Percentiles rank a stretch among this genome's conserved stretches.
Evolutionary conservation across 768 basidiomycete genomes (phyloP).

Genomic region (Pulveroboletus frians): DNA sequence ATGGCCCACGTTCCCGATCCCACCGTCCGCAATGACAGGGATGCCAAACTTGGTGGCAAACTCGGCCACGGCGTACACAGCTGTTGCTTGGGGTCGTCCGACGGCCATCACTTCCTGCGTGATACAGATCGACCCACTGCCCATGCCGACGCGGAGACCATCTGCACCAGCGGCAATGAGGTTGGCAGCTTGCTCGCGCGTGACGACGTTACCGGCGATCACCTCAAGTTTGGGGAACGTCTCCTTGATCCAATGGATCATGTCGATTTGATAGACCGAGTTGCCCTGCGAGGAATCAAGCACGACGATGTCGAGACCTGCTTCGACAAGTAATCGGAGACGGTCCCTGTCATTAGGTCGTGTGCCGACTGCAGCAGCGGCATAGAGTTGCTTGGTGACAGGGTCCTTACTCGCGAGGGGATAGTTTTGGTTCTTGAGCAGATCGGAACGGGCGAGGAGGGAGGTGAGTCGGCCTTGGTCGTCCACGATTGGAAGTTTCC

Average conservation of each 20-base stretch:
- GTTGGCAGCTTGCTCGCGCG: conserved; percentile 91
- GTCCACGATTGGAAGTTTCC: conserved; percentile 88
- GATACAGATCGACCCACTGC: conserved; percentile 97
- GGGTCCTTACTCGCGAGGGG: conserved; percentile 92
- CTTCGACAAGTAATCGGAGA: conserved; percentile 80
- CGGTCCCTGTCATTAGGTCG: conserved; percentile 84
- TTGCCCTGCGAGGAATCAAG: conserved; percentile 98
- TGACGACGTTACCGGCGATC: conserved; percentile 97
- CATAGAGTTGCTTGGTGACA: conserved; percentile 89
- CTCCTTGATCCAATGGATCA: conserved; percentile 89
- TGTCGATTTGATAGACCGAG: conserved; percentile 88
- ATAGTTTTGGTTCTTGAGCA: conserved; percentile 96
- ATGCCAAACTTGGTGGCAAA: conserved; percentile 92
- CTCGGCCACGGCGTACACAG: conserved; percentile 95
- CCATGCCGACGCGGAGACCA: conserved; percentile 95
- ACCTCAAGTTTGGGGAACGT: conserved; percentile 85
- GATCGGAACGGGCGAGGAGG: conserved; percentile 92
- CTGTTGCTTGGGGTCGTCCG: conserved; percentile 94
- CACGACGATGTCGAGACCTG: conserved; percentile 91
- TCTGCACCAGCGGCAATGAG: conserved; percentile 95
- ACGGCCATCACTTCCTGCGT: conserved; percentile 99
- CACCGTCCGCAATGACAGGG: conserved; percentile 95
- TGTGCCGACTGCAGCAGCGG: conserved; percentile 93
- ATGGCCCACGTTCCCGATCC: conserved; percentile 92
- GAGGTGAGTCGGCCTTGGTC: conserved; percentile 59